Evolutionary conservation across 2,329 filamentous ascomycete species (phyloP).

Genomic region (Aspergillus terreus): DNA sequence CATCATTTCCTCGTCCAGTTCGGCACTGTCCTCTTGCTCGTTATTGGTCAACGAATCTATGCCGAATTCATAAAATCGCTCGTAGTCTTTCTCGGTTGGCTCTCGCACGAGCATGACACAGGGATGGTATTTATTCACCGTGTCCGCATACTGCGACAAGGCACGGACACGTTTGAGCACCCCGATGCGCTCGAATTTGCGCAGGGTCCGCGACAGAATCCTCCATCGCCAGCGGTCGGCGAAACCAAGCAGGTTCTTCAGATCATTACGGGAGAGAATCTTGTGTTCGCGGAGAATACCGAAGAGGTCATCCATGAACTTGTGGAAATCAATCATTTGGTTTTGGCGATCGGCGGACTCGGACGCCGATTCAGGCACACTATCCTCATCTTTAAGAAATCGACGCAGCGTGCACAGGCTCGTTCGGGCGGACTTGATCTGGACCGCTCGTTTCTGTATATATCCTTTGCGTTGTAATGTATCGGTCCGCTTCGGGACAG

Average conservation of each 20-base stretch:
- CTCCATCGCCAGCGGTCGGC: conserved; percentile 36
- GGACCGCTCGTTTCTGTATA: conserved; percentile 54
- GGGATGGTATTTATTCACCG: conserved; percentile 33
- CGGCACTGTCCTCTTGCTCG: conserved; percentile 26
- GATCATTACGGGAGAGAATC: conserved; percentile 51
- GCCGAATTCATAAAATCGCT: conserved; percentile 38
- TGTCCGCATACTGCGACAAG: conserved; percentile 38
- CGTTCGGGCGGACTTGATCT: conserved; percentile 49
- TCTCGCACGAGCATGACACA: conserved; percentile 44
- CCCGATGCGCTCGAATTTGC: conserved; percentile 44
- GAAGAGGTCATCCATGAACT: conserved; percentile 49
- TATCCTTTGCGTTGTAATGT: conserved; percentile 56
- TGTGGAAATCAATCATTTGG: conserved; percentile 46
- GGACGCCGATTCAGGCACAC: not conserved
- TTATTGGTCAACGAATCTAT: conserved; percentile 23
- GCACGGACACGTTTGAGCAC: conserved; percentile 43
- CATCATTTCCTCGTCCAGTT: conserved; percentile 35
- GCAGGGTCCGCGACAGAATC: conserved; percentile 41
- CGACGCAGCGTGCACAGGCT: conserved; percentile 54
- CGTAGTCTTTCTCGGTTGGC: conserved; percentile 36
- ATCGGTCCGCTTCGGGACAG: conserved; percentile 60
- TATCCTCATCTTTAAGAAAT: conserved; percentile 30
- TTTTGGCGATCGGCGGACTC: not conserved
- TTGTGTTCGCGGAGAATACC: conserved; percentile 46
- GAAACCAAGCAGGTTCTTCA: conserved; percentile 48